Evolutionary conservation across 495 filamentous ascomycete species (phyloP).

Genomic region (Annulohypoxylon bovei): DNA sequence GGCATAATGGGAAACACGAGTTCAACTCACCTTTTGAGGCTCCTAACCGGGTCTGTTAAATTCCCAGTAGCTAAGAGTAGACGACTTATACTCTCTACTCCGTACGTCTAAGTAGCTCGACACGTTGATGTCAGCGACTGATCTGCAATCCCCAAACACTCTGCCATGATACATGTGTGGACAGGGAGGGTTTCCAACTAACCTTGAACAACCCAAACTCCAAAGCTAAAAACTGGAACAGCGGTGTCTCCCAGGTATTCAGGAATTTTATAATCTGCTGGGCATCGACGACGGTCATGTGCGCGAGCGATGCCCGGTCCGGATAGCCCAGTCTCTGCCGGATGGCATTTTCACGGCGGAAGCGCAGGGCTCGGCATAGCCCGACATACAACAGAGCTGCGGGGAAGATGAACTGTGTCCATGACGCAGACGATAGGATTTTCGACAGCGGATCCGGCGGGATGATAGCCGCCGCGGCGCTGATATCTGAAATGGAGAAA

Average conservation of each 20-base stretch:
- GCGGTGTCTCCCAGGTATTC: slow-evolving; percentile 66
- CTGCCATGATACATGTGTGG: not conserved
- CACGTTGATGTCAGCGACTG: slow-evolving; percentile 1
- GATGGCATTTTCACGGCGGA: slow-evolving; percentile 57
- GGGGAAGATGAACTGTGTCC: slow-evolving; percentile 27
- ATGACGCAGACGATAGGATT: slow-evolving; percentile 19
- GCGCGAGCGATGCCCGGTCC: slow-evolving; percentile 62
- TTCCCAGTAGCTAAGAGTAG: slow-evolving; percentile 68
- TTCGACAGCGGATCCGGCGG: not conserved
- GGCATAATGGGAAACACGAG: not conserved
- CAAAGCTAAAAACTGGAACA: slow-evolving; percentile 63
- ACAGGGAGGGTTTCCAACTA: not conserved
- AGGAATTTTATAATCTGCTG: slow-evolving; percentile 63
- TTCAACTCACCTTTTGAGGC: slow-evolving; percentile 60
- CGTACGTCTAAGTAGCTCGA: slow-evolving; percentile 64
- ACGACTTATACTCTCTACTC: slow-evolving; percentile 68
- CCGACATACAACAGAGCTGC: slow-evolving; percentile 45
- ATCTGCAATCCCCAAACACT: not conserved
- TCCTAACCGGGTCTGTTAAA: slow-evolving; percentile 61
- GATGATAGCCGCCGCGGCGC: not conserved
- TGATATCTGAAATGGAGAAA: not conserved
- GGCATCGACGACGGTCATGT: slow-evolving; percentile 72
- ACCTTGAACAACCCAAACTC: slow-evolving; percentile 75
- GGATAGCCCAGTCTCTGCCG: slow-evolving; percentile 61
- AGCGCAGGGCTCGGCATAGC: slow-evolving; percentile 58